These are phyloP conservation scores for Millerago galiae DNA, from an alignment of 805 yeast genomes.

Conservation along the genomic window DNA sequence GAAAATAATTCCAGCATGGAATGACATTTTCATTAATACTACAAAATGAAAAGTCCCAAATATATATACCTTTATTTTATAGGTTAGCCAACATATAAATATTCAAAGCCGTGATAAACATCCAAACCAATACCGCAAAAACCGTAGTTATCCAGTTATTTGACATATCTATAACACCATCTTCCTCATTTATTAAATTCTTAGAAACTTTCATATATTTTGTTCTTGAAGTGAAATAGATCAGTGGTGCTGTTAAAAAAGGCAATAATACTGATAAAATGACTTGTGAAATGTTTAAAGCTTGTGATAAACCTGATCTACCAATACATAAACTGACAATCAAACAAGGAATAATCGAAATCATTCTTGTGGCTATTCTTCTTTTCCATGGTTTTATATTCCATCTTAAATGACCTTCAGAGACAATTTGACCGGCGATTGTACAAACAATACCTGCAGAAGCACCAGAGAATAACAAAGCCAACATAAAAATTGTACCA, in stretches of 20 bases:
- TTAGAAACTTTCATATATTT: constrained; percentile 56
- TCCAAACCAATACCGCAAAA: constrained; percentile 56
- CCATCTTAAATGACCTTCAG: constrained; percentile 89
- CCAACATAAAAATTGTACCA: constrained; percentile 80
- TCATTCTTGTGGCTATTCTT: constrained; percentile 67
- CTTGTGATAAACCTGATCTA: constrained; percentile 58
- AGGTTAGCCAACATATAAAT: constrained; percentile 50
- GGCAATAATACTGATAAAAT: constrained; percentile 78
- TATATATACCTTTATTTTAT: no score
- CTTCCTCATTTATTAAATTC: constrained; percentile 7
- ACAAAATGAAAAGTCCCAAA: background rate
- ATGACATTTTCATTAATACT: background rate
- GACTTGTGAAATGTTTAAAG: constrained; percentile 83
- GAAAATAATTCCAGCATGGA: background rate
- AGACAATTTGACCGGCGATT: constrained; percentile 86
- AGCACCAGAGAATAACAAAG: constrained; percentile 78
- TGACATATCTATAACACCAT: constrained; percentile 39
- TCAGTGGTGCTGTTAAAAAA: constrained; percentile 76
- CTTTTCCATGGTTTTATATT: constrained; percentile 73
- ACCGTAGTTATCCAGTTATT: constrained; percentile 55
- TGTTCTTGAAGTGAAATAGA: constrained; percentile 71
- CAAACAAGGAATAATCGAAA: constrained; percentile 78
- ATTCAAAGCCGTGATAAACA: constrained; percentile 65
- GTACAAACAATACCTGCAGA: constrained; percentile 93
- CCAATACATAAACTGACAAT: constrained; percentile 69